These are phyloP conservation scores for Saccharomycopsis amapae DNA, from an alignment of 805 yeast species.

Conservation along the genomic window DNA sequence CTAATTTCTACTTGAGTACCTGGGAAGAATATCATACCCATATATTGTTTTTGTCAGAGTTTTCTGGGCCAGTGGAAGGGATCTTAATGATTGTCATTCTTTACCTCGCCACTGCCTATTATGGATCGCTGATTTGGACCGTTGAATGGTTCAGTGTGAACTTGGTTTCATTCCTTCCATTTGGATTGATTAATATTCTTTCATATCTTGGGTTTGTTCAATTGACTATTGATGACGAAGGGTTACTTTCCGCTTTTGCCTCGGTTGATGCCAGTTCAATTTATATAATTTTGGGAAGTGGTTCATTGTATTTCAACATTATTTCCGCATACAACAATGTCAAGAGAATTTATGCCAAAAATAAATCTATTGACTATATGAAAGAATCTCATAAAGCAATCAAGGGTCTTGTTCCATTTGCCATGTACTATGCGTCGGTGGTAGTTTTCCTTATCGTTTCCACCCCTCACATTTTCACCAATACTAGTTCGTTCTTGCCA, in stretches of 20 bases:
- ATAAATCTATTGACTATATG: conserved; percentile 22
- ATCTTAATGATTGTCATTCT: conserved; percentile 54
- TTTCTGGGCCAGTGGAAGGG: conserved; percentile 96
- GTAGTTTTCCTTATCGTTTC: conserved; percentile 40
- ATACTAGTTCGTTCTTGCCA: conserved; percentile 38
- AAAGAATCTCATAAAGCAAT: conserved; percentile 33
- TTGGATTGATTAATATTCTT: conserved; percentile 1
- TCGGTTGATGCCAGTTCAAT: conserved; percentile 36
- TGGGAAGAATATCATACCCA: conserved; percentile 97
- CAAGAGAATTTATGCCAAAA: conserved; percentile 36
- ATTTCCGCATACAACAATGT: conserved; percentile 62
- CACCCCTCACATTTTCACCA: conserved; percentile 38
- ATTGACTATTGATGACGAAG: conserved; percentile 11
- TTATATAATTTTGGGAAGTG: conserved; percentile 44
- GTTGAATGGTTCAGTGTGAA: conserved; percentile 7
- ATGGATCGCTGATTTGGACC: conserved; percentile 65
- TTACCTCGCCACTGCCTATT: conserved; percentile 54
- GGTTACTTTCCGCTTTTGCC: conserved; percentile 14
- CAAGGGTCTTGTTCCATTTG: conserved; percentile 63
- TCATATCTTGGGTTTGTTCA: conserved; percentile 12
- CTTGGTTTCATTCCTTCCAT: conserved; percentile 2
- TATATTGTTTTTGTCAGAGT: conserved; percentile 62
- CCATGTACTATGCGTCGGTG: conserved; percentile 43
- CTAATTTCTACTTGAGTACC: conserved; percentile 81
- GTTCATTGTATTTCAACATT: conserved; percentile 57